Evolutionary conservation across 495 filamentous ascomycete species (phyloP).

Genomic region (Astrothelium subdiscretum): DNA sequence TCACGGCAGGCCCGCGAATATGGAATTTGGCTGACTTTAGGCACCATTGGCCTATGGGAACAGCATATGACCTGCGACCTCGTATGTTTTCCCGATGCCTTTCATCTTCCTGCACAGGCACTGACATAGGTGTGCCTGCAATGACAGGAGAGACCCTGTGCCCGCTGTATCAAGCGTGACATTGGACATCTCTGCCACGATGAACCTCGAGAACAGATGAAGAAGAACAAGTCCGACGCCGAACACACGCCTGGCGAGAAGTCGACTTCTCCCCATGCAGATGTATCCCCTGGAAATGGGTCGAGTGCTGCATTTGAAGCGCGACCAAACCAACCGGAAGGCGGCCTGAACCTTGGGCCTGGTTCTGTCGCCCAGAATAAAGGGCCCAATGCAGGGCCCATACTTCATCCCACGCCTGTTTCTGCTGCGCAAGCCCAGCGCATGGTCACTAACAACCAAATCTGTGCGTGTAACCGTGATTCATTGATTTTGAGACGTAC

Average conservation of each 20-base stretch:
- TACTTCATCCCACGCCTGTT: slow-evolving; percentile 33
- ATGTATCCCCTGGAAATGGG: slow-evolving; percentile 14
- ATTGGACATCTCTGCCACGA: slow-evolving; percentile 99
- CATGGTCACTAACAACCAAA: slow-evolving; percentile 31
- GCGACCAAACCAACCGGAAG: slow-evolving; percentile 13
- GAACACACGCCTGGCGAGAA: slow-evolving; percentile 51
- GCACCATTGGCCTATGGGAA: slow-evolving; percentile 17
- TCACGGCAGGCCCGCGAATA: slow-evolving; percentile 3
- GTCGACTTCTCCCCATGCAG: slow-evolving; percentile 40
- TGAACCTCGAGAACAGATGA: slow-evolving; percentile 72
- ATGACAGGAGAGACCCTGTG: slow-evolving; percentile 81
- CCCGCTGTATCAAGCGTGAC: slow-evolving; percentile 95
- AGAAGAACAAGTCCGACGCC: slow-evolving; percentile 60
- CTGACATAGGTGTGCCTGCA: neutral
- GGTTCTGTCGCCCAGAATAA: slow-evolving; percentile 17
- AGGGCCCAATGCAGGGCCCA: slow-evolving; percentile 21
- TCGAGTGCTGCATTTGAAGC: slow-evolving; percentile 9
- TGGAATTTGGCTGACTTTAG: slow-evolving; percentile 21
- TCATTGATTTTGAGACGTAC: neutral
- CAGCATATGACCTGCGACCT: slow-evolving; percentile 99
- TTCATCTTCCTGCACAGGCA: neutral
- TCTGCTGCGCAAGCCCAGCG: slow-evolving; percentile 28
- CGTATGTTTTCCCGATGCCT: slow-evolving; percentile 48
- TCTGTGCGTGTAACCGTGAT: neutral
- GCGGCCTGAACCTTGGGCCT: slow-evolving; percentile 20